These are phyloP conservation scores for Anthracocystis walkeri DNA, from an alignment of 1,284 basidiomycete species.

Conservation along the genomic window DNA sequence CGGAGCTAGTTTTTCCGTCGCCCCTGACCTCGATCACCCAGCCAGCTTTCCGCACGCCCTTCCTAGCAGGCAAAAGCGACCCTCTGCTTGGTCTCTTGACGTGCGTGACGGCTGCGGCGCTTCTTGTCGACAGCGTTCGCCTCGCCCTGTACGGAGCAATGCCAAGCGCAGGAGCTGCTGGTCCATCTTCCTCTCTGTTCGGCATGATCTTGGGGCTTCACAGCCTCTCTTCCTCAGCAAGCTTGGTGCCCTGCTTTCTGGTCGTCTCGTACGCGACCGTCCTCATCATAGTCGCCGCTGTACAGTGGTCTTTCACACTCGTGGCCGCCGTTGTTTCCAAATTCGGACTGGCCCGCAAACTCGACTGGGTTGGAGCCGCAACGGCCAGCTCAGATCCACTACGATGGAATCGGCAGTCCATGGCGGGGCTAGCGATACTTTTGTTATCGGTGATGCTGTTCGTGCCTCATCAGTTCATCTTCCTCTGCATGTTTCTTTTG, in stretches of 20 bases:
- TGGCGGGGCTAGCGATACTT: constrained; percentile 77
- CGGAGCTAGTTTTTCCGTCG: constrained; percentile 17
- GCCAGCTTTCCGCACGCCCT: constrained; percentile 26
- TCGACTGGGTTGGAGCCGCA: constrained; percentile 25
- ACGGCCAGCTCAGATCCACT: constrained; percentile 26
- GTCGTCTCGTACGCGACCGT: constrained; percentile 33
- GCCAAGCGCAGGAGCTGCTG: constrained; percentile 12
- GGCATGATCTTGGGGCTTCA: constrained; percentile 43
- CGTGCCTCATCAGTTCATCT: constrained; percentile 90
- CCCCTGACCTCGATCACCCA: constrained; percentile 32
- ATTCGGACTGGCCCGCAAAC: constrained; percentile 17
- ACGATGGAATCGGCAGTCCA: constrained; percentile 32
- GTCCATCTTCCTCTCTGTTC: constrained; percentile 31
- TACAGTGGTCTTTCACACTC: constrained; percentile 34
- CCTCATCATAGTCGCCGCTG: constrained; percentile 23
- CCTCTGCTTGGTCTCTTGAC: constrained; percentile 29
- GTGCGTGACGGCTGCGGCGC: constrained; percentile 7
- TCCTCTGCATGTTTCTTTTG: constrained; percentile 82
- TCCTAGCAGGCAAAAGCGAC: constrained; percentile 14
- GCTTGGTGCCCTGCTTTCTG: constrained; percentile 33
- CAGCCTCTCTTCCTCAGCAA: constrained; percentile 20
- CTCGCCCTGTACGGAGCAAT: constrained; percentile 22
- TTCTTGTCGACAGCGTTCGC: constrained; percentile 26
- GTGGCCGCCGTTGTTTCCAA: constrained; percentile 14
- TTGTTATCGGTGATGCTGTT: constrained; percentile 78